Evolutionary conservation across 2,329 filamentous ascomycete genomes (phyloP).

Genomic region (Calonectria pauciramosa): DNA sequence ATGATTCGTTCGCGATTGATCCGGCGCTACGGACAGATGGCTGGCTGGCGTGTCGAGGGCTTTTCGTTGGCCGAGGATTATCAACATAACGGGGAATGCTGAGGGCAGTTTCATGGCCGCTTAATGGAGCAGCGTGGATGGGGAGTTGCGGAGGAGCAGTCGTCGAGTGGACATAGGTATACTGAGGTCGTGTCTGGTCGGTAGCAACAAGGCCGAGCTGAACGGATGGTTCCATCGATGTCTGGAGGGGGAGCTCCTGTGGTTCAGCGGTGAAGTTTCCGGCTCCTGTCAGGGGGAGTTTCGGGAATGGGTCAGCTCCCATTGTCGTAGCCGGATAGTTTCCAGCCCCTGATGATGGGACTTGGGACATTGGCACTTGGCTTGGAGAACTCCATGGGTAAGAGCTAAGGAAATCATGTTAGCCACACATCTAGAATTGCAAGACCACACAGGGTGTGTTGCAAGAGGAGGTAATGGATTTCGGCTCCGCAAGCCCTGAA

Average conservation of each 20-base stretch:
- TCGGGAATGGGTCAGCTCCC: slow-evolving; percentile 65
- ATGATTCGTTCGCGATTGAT: slow-evolving; percentile 63
- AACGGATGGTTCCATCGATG: slow-evolving; percentile 66
- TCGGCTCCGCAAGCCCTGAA: background rate
- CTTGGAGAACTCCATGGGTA: slow-evolving; percentile 69
- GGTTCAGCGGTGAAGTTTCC: slow-evolving; percentile 64
- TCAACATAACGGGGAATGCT: slow-evolving; percentile 71
- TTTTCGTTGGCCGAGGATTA: slow-evolving; percentile 69
- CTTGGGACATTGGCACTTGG: slow-evolving; percentile 62
- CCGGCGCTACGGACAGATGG: slow-evolving; percentile 66
- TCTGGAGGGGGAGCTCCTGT: slow-evolving; percentile 67
- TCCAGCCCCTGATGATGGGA: slow-evolving; percentile 60
- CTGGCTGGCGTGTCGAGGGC: slow-evolving; percentile 67
- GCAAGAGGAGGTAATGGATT: background rate
- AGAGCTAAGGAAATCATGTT: slow-evolving; percentile 59
- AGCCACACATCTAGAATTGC: slow-evolving; percentile 34
- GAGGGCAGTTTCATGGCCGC: slow-evolving; percentile 59
- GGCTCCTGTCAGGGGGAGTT: slow-evolving; percentile 64
- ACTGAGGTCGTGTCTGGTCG: slow-evolving; percentile 67
- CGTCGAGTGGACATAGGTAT: slow-evolving; percentile 66
- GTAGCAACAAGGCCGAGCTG: slow-evolving; percentile 64
- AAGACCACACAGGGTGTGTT: background rate
- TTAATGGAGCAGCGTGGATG: slow-evolving; percentile 52
- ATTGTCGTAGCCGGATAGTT: slow-evolving; percentile 66
- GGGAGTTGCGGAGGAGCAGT: slow-evolving; percentile 66